Percentiles rank a stretch among this genome's conserved stretches.
phyloP scores from a whole-genome alignment of 2,329 filamentous ascomycete genomes.

The Fusarium sp. region DNA sequence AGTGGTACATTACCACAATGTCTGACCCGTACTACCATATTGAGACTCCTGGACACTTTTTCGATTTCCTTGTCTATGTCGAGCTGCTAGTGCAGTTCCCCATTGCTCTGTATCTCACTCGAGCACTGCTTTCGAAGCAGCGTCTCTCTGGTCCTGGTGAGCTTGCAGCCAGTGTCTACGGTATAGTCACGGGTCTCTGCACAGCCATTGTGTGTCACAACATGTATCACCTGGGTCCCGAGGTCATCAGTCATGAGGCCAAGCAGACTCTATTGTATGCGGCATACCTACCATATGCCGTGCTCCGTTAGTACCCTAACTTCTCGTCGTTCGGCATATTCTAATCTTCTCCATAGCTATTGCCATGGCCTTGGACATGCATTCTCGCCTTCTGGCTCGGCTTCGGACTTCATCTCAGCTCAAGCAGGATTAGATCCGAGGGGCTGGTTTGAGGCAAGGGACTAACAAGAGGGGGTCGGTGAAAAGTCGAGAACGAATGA shows the following conservation, averaged over 20 bases:
- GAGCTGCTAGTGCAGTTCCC: not conserved
- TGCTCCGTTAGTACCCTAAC: not conserved
- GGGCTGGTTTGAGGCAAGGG: not conserved
- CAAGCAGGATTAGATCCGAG: not conserved
- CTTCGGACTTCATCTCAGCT: not conserved
- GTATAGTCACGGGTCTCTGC: not conserved
- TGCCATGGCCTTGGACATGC: not conserved
- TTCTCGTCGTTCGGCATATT: no score
- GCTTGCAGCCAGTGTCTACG: not conserved
- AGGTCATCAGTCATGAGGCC: not conserved
- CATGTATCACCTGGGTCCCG: not conserved
- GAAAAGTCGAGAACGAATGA: not conserved
- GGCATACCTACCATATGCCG: not conserved
- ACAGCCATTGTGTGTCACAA: not conserved
- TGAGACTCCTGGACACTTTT: not conserved
- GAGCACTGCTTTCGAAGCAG: not conserved
- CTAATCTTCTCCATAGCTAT: not conserved
- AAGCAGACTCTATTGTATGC: not conserved
- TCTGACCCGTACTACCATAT: slow-evolving; percentile 11
- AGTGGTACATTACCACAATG: slow-evolving; percentile 19
- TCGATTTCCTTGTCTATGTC: not conserved
- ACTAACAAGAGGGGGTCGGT: not conserved
- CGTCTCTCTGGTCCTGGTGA: not conserved
- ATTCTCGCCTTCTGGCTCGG: not conserved
- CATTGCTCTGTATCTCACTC: not conserved